These are phyloP conservation scores for Debaryomyces sp. DNA, from an alignment of 1,139 yeast genomes.

Conservation along the genomic window DNA sequence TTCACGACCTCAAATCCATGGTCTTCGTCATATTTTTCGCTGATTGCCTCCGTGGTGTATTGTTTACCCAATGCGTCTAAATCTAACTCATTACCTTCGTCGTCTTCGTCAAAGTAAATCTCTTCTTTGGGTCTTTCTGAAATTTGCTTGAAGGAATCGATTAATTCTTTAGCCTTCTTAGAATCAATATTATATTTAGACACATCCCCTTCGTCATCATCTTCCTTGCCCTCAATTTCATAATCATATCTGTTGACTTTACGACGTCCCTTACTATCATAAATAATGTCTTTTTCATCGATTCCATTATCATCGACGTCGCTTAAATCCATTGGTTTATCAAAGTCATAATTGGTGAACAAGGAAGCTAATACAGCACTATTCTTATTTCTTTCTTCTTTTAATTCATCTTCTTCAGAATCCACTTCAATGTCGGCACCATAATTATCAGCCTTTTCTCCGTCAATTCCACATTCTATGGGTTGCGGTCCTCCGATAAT, in stretches of 20 bases:
- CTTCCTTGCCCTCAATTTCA: conserved; percentile 36
- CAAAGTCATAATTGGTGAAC: conserved; percentile 58
- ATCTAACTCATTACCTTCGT: conserved; percentile 35
- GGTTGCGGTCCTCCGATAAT: conserved; percentile 11
- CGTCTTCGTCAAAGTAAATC: conserved; percentile 47
- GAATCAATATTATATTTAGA: conserved; percentile 23
- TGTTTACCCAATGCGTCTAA: conserved; percentile 26
- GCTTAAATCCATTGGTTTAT: conserved; percentile 52
- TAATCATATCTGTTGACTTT: conserved; percentile 38
- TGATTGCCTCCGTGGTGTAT: conserved; percentile 33
- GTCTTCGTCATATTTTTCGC: conserved; percentile 28
- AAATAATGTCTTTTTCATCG: conserved; percentile 47
- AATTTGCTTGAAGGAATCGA: conserved; percentile 23
- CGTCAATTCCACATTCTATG: conserved; percentile 19
- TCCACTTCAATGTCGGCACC: conserved; percentile 30
- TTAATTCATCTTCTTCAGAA: conserved; percentile 29
- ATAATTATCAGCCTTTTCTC: conserved; percentile 19
- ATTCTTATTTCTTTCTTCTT: conserved; percentile 33
- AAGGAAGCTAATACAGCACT: conserved; percentile 55
- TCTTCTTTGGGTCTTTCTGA: conserved; percentile 32
- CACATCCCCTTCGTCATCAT: conserved; percentile 22
- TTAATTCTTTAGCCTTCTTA: conserved; percentile 20
- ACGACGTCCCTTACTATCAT: conserved; percentile 51
- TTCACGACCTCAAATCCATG: conserved; percentile 19
- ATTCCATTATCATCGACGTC: conserved; percentile 28